phyloP scores from a whole-genome alignment of 345 rosid genomes.

The Noccaea bulbosa region DNA sequence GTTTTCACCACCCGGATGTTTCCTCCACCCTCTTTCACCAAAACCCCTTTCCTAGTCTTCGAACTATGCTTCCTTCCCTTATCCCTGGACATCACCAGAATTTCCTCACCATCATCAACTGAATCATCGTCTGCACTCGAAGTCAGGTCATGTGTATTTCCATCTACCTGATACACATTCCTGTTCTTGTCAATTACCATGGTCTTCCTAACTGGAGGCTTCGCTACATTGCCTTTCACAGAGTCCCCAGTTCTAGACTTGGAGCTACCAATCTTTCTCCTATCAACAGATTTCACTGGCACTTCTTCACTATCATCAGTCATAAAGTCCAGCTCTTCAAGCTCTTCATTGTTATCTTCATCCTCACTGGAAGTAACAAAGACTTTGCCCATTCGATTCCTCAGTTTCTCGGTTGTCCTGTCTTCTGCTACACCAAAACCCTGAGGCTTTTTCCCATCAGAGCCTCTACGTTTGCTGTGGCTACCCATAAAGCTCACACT shows the following conservation, averaged over 20 bases:
- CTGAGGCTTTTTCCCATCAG: conserved; percentile 26
- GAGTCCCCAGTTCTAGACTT: conserved; percentile 42
- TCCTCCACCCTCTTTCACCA: conserved; percentile 34
- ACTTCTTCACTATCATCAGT: conserved; percentile 45
- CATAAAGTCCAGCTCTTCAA: conserved; percentile 61
- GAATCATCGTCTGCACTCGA: conserved; percentile 49
- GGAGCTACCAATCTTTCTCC: conserved; percentile 27
- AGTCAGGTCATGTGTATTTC: conserved; percentile 38
- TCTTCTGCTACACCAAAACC: conserved; percentile 42
- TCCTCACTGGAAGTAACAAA: conserved; percentile 49
- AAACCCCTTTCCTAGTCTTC: conserved; percentile 28
- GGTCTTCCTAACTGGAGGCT: conserved; percentile 54
- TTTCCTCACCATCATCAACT: conserved; percentile 33
- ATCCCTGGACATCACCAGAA: conserved; percentile 22
- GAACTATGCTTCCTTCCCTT: background rate
- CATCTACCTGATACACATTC: conserved; percentile 50
- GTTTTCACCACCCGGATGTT: conserved; percentile 32
- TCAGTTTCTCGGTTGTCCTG: conserved; percentile 50
- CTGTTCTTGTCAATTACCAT: conserved; percentile 63
- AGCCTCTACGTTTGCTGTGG: conserved; percentile 36
- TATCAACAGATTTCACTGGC: conserved; percentile 12
- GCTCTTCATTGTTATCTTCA: conserved; percentile 59
- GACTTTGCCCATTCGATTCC: conserved; percentile 53
- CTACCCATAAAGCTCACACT: conserved; percentile 45
- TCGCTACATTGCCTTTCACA: conserved; percentile 42